These are phyloP conservation scores for Amorphotheca resinae DNA, from an alignment of 495 filamentous ascomycete genomes.

Conservation along the genomic window DNA sequence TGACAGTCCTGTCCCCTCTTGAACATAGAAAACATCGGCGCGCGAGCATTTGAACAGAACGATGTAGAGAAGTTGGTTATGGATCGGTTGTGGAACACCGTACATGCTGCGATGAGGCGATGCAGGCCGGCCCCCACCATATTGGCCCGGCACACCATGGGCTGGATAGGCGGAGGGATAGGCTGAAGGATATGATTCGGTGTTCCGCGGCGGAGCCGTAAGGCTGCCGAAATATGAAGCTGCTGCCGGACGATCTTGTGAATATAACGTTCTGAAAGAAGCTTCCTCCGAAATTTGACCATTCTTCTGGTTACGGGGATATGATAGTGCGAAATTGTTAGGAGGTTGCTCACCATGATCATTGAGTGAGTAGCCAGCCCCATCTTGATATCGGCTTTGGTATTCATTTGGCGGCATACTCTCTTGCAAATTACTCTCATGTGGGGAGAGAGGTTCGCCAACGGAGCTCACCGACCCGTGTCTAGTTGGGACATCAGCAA, in stretches of 20 bases:
- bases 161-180: conserved; percentile 15
- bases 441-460: conserved; percentile 35
- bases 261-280: conserved; percentile 2
- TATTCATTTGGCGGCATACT: conserved; percentile 12
- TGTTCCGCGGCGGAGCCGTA: conserved; percentile 12
- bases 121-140: conserved; percentile 35
- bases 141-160: conserved; percentile 40
- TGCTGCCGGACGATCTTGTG: conserved; percentile 22
- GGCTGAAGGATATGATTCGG: conserved; percentile 10
- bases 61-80: conserved; percentile 76
- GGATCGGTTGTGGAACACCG: conserved; percentile 51
- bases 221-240: conserved; percentile 36
- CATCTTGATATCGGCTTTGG: conserved; percentile 16
- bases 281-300: background rate
- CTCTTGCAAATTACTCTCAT: conserved; percentile 15
- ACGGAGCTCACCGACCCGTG: conserved; percentile 56
- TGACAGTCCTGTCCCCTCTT: conserved; percentile 84
- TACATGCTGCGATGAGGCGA: conserved; percentile 50
- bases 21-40: conserved; percentile 92
- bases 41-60: conserved; percentile 93
- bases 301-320: background rate
- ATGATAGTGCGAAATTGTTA: background rate
- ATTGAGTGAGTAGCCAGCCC: conserved; percentile 14
- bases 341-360: conserved; percentile 21
- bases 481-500: conserved; percentile 69